Evolutionary conservation across 2,329 filamentous ascomycete genomes (phyloP).

Genomic region (Cercospora beticola): DNA sequence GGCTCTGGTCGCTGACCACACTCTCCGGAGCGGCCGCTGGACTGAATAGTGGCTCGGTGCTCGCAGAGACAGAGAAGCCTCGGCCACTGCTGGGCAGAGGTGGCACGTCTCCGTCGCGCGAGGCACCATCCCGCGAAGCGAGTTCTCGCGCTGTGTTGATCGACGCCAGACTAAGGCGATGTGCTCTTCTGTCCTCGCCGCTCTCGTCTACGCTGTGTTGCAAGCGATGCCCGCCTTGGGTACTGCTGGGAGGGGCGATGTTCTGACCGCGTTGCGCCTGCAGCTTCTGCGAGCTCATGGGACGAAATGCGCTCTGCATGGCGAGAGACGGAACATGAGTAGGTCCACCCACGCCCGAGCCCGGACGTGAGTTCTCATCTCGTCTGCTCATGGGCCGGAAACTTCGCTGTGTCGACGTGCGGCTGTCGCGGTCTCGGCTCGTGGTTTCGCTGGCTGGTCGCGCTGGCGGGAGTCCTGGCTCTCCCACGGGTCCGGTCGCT

Average conservation of each 20-base stretch:
- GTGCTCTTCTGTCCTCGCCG: slow-evolving; percentile 31
- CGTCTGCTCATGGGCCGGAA: slow-evolving; percentile 12
- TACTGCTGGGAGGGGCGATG: slow-evolving; percentile 22
- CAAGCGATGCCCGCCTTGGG: slow-evolving; percentile 12
- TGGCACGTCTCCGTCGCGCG: slow-evolving; percentile 44
- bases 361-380: slow-evolving; percentile 45
- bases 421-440: slow-evolving; percentile 10
- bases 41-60: slow-evolving; percentile 9
- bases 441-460: slow-evolving; percentile 37
- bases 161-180: slow-evolving; percentile 60
- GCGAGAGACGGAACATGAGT: slow-evolving; percentile 89
- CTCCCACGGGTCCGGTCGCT: slow-evolving; percentile 49
- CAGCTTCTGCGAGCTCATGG: slow-evolving; percentile 93
- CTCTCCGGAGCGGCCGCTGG: slow-evolving; percentile 39
- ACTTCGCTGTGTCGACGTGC: slow-evolving; percentile 16
- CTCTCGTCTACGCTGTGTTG: slow-evolving; percentile 22
- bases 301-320: slow-evolving; percentile 88
- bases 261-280: slow-evolving; percentile 78
- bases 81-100: slow-evolving; percentile 54
- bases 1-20: slow-evolving; percentile 72
- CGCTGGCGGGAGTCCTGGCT: slow-evolving; percentile 50
- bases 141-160: slow-evolving; percentile 47
- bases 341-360: slow-evolving; percentile 62
- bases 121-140: slow-evolving; percentile 7
- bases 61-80: slow-evolving; percentile 65